Base-by-base conservation (phyloP, 805 yeast genomes). In the Teunomyces kruisii region DNA sequence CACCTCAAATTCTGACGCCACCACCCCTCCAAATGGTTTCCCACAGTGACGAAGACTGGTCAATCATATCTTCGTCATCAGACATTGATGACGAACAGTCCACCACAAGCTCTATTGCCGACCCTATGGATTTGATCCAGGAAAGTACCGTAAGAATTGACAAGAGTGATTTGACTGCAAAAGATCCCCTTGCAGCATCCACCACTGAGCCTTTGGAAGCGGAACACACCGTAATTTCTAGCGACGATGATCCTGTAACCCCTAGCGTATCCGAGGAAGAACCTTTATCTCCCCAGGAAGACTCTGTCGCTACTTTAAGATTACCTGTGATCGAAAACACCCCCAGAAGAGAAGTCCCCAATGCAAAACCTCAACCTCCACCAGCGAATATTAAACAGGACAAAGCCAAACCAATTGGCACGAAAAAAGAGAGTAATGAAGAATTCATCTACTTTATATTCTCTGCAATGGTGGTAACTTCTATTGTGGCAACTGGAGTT, bases 41-140 rank as follows among this genome's bases (percentile, higher is more conserved):
- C 38, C 38, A 35, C 28, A 35, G 14, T 28, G 75, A 71, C 39
- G 76, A 72, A 56, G 76, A 72, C 38, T 72, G 76, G 76, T 64
- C 76, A 6, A 66, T 72, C 32, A 72, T 72, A 15, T 68, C 74
- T 7, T 70, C 75, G 9, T 63, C 65, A 31, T 70, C 75, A 1
- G 76, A 72, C 35, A 45, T 64, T 22, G 70, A 67, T 33, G 70
- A 66, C 29, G 73, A 67, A 10, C 62, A 57, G 30, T 52, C 64
- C 10, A 53, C 63, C 15, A 50, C 47, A 30, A 36, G 44, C 22
- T 48, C 56, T 17, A 12, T n/a, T 28, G 46, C 33, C 16, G 40
- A 31, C 9, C 31, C 30, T 14, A 9, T 14, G 36, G 15, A 7
- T 24, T 12, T 12, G 33, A 22, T 13, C 31, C 40, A 12, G 10